These are phyloP conservation scores for Pleurotus pulmonarius DNA, from an alignment of 768 basidiomycete genomes.

Conservation along the genomic window DNA sequence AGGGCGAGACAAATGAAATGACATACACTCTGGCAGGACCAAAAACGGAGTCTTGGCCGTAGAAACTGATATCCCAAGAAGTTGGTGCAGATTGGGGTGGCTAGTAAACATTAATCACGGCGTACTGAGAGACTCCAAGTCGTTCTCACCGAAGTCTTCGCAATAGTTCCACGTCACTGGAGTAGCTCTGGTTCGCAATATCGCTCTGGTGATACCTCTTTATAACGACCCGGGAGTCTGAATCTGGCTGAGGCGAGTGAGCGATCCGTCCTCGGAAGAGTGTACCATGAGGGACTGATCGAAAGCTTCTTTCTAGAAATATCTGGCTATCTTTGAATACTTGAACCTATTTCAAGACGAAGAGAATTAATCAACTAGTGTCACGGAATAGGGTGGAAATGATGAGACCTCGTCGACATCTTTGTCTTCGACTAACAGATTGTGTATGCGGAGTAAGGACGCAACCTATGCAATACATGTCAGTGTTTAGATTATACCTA, in stretches of 20 bases:
- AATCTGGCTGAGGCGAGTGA: neutral
- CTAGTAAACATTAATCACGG: too few relatives aligned
- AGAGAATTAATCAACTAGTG: neutral
- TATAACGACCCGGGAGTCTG: neutral
- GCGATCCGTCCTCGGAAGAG: neutral
- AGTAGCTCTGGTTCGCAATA: neutral
- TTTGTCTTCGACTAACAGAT: neutral
- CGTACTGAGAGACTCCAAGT: too few relatives aligned
- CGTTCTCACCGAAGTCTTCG: neutral
- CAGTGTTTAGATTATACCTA: neutral
- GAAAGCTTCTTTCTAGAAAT: neutral
- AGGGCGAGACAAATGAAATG: too few relatives aligned
- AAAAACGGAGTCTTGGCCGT: too few relatives aligned
- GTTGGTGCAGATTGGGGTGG: too few relatives aligned
- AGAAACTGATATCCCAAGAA: too few relatives aligned
- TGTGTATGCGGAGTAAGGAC: neutral
- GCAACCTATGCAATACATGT: neutral
- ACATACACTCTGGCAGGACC: too few relatives aligned
- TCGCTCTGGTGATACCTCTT: neutral
- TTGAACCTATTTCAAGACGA: neutral
- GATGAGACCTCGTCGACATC: neutral
- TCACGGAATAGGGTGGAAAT: neutral
- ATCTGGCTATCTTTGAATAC: neutral
- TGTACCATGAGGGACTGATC: neutral
- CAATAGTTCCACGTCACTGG: neutral